Conservation (phyloP, 495 filamentous ascomycete species). For the Bombardia bombarda region DNA sequence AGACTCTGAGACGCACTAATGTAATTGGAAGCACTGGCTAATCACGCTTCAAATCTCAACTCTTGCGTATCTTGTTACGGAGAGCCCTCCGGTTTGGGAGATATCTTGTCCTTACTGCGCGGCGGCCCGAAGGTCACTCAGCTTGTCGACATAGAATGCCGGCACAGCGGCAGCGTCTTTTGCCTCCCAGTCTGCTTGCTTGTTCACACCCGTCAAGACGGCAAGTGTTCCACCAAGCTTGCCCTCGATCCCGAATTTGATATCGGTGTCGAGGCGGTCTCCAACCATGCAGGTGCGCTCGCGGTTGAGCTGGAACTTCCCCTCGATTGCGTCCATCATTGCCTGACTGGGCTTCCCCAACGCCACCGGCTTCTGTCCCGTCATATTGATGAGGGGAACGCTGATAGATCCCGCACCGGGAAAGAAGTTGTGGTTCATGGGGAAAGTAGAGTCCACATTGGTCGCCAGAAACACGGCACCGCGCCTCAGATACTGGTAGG, state of each 20-base stretch:
- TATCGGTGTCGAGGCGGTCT: constrained; percentile 91
- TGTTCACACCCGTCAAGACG: constrained; percentile 84
- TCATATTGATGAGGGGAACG: constrained; percentile 71
- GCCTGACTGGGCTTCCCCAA: constrained; percentile 94
- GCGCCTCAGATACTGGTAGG: constrained; percentile 73
- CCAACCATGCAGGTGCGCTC: constrained; percentile 90
- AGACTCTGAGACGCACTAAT: too few species aligned
- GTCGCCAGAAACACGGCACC: constrained; percentile 91
- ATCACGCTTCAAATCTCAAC: too few species aligned
- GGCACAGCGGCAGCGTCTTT: constrained; percentile 56
- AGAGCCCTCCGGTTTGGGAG: too few species aligned
- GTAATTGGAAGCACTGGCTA: too few species aligned
- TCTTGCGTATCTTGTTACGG: too few species aligned
- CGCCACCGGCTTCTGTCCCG: constrained; percentile 57
- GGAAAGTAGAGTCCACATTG: constrained; percentile 83
- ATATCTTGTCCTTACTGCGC: constrained; percentile 14
- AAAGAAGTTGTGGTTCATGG: constrained; percentile 71
- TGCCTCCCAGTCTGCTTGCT: constrained; percentile 69
- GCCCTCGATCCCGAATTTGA: constrained; percentile 89
- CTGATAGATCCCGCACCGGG: constrained; percentile 83
- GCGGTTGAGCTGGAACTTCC: constrained; percentile 83
- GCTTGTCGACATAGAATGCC: constrained; percentile 68
- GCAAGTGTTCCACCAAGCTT: constrained; percentile 83
- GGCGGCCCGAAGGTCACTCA: constrained; percentile 60
- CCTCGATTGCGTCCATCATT: constrained; percentile 99